Conservation (phyloP, 164 flowering plant species). For the Stephania cephalantha region DNA sequence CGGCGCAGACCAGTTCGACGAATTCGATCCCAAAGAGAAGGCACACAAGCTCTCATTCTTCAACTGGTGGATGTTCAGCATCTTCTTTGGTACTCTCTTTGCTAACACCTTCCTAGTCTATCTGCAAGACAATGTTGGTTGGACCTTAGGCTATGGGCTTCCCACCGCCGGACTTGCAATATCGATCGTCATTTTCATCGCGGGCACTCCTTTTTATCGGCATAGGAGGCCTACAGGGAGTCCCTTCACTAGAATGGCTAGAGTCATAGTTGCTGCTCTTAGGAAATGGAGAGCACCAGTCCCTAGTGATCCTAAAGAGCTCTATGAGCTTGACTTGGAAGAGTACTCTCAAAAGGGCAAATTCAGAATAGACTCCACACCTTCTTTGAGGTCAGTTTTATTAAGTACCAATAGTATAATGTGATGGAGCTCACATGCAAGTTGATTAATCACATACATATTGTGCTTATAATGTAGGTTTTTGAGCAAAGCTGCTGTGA, state of each 20-base stretch:
- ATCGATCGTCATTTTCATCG: conserved; percentile 18
- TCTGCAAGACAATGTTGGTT: conserved; percentile 29
- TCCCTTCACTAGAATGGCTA: conserved; percentile 27
- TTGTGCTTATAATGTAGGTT: conserved; percentile 7
- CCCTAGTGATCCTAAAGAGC: conserved; percentile 25
- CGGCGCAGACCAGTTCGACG: conserved; percentile 16
- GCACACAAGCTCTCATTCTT: conserved; percentile 27
- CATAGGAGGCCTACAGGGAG: conserved; percentile 28
- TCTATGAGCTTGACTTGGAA: conserved; percentile 24
- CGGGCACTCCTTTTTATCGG: conserved; percentile 28
- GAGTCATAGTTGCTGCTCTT: conserved; percentile 21
- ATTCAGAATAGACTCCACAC: conserved; percentile 19
- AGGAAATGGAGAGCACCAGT: conserved; percentile 20
- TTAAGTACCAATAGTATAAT: not conserved
- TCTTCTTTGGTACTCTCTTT: conserved; percentile 28
- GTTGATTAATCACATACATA: not conserved
- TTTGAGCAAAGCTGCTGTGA: conserved; percentile 20
- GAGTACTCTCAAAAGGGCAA: conserved; percentile 18
- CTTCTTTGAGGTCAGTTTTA: conserved; percentile 19
- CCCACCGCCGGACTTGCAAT: conserved; percentile 25
- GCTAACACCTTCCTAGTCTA: conserved; percentile 28
- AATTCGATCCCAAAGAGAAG: conserved; percentile 23
- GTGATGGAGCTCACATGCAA: not conserved
- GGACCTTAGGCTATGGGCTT: conserved; percentile 29
- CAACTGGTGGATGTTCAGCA: conserved; percentile 33